A percentile compares a stretch with the other conserved stretches of the same genome.
Conservation (phyloP, 805 yeast genomes). For the Kluyveromyces siamensis region DNA sequence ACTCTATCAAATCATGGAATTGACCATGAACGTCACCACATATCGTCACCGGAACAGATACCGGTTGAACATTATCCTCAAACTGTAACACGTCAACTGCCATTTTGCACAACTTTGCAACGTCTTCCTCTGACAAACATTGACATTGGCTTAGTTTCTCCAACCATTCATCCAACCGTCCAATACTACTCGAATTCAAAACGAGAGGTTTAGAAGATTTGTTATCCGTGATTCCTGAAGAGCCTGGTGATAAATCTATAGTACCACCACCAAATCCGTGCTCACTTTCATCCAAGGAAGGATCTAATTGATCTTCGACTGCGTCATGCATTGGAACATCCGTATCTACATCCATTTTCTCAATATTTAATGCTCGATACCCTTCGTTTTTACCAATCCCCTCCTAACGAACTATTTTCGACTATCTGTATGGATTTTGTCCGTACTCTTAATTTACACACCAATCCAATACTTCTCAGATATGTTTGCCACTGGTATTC, state of each 20-base stretch:
- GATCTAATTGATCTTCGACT: conserved; percentile 33
- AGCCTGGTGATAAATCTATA: conserved; percentile 23
- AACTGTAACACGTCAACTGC: conserved; percentile 84
- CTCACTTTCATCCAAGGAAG: conserved; percentile 25
- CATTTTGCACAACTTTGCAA: conserved; percentile 73
- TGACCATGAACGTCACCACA: conserved; percentile 98
- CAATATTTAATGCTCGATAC: neutral
- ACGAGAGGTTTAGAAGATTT: conserved; percentile 33
- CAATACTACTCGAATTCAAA: conserved; percentile 38
- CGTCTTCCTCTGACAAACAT: conserved; percentile 73
- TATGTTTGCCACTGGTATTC: neutral
- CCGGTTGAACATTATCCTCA: conserved; percentile 94
- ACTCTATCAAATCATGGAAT: conserved; percentile 88
- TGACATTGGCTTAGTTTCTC: conserved; percentile 71
- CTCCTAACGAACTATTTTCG: neutral
- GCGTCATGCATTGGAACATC: conserved; percentile 85
- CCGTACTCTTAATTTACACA: neutral
- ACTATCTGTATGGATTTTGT: neutral
- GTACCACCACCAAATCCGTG: conserved; percentile 5
- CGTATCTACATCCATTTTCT: conserved; percentile 65
- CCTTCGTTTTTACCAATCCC: neutral
- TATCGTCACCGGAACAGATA: conserved; percentile 89
- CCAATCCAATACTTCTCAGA: neutral
- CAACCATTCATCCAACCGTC: conserved; percentile 82
- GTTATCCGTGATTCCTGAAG: conserved; percentile 32